Evolutionary conservation across 1,139 yeast species (phyloP).

Genomic region (Saccharomyces hybrid): DNA sequence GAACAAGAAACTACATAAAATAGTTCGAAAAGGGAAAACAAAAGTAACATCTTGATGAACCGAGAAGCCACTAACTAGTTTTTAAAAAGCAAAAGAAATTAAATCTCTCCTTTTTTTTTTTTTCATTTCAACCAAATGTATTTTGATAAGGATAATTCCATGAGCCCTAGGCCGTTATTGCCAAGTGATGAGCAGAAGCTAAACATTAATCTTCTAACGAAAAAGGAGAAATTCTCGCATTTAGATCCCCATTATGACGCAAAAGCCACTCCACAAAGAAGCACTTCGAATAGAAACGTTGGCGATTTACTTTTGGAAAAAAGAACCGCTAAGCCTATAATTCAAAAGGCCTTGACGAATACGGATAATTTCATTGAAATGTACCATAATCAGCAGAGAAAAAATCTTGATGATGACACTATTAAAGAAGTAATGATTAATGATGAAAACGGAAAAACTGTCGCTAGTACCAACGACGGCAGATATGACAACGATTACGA

Average conservation of each 20-base stretch:
- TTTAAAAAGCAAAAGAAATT: neutral
- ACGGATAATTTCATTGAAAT: slow-evolving; percentile 23
- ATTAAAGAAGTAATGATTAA: slow-evolving; percentile 15
- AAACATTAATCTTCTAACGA: slow-evolving; percentile 5
- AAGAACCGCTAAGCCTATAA: slow-evolving; percentile 5
- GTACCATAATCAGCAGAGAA: slow-evolving; percentile 8
- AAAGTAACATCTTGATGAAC: neutral
- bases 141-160: slow-evolving; percentile 3
- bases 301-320: slow-evolving; percentile 9
- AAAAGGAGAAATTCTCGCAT: neutral
- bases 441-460: neutral
- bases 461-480: neutral
- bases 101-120: neutral
- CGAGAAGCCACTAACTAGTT: neutral
- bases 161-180: slow-evolving; percentile 17
- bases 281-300: slow-evolving; percentile 17
- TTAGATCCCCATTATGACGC: slow-evolving; percentile 2
- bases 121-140: neutral
- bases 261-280: slow-evolving; percentile 8
- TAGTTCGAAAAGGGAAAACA: neutral
- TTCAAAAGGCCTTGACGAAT: slow-evolving; percentile 25
- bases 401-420: slow-evolving; percentile 4
- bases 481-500: slow-evolving; percentile 39
- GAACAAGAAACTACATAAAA: neutral
- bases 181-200: slow-evolving; percentile 20